Percentiles rank a stretch among this genome's conserved stretches.
phyloP scores from a whole-genome alignment of 306 rosid species.

The Neltuma alba region DNA sequence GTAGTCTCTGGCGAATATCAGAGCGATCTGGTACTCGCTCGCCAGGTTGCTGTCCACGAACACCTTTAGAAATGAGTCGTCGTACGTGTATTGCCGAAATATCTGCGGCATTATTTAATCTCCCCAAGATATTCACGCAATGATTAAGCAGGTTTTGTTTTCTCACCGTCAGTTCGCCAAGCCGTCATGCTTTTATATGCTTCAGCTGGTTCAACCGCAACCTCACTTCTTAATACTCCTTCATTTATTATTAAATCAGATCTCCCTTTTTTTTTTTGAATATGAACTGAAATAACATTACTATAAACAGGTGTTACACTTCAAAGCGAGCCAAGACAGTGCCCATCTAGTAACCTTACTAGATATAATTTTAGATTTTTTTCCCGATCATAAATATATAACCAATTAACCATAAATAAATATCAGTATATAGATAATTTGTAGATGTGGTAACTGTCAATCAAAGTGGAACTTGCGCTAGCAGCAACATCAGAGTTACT shows the following conservation, averaged over 20 bases:
- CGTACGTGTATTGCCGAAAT: constrained; percentile 46
- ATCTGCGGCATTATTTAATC: background rate
- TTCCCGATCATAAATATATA: no score
- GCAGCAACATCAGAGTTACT: constrained; percentile 7
- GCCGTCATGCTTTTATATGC: constrained; percentile 14
- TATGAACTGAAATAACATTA: no score
- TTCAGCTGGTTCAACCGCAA: no score
- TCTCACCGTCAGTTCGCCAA: background rate
- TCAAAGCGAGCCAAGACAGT: no score
- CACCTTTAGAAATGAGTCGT: constrained; percentile 44
- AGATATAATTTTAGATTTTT: background rate
- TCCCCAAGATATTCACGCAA: background rate
- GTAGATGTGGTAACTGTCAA: no score
- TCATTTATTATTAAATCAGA: background rate
- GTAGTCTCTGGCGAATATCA: constrained; percentile 42
- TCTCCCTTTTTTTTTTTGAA: no score
- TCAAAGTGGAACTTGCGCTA: no score
- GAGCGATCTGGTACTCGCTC: constrained; percentile 47
- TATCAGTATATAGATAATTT: background rate
- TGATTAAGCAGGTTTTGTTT: background rate
- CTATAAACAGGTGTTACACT: no score
- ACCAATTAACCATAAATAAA: no score
- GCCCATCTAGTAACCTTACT: no score
- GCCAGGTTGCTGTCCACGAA: constrained; percentile 23
- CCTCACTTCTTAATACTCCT: background rate